Evolutionary conservation across 2,329 filamentous ascomycete species (phyloP).

Genomic region (Penicillium sp.): DNA sequence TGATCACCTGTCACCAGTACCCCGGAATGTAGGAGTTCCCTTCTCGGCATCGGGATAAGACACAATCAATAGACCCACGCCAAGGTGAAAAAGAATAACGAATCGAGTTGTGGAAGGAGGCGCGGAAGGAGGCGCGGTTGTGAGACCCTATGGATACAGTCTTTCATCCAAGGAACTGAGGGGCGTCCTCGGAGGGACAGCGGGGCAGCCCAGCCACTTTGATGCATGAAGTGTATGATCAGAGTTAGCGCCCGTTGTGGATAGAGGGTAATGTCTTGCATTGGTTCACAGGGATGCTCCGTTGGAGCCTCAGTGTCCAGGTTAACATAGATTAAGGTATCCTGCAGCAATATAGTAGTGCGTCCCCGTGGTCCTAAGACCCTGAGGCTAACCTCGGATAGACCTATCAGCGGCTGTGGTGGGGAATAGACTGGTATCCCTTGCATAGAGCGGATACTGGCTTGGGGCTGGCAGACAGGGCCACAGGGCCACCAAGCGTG

Average conservation of each 20-base stretch:
- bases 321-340: neutral
- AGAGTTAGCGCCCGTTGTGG: constrained; percentile 13
- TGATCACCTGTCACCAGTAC: neutral
- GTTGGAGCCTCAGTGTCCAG: neutral
- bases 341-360: neutral
- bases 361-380: neutral
- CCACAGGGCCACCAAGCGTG: neutral
- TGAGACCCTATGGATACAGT: constrained; percentile 3
- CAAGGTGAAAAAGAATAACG: neutral
- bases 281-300: constrained; percentile 1
- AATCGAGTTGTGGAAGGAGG: neutral
- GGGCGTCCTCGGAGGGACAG: constrained; percentile 14
- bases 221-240: constrained; percentile 12
- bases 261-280: constrained; percentile 21
- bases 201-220: constrained; percentile 16
- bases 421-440: constrained; percentile 8
- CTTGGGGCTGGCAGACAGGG: constrained; percentile 3
- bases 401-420: constrained; percentile 2
- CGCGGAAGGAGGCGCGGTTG: neutral
- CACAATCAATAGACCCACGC: neutral
- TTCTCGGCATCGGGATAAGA: neutral
- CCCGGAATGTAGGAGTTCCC: neutral
- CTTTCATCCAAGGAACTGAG: constrained; percentile 4
- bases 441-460: constrained; percentile 12
- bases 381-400: constrained; percentile 5